Base-by-base conservation (phyloP, 768 basidiomycete genomes). In the Hericium rajendrae region DNA sequence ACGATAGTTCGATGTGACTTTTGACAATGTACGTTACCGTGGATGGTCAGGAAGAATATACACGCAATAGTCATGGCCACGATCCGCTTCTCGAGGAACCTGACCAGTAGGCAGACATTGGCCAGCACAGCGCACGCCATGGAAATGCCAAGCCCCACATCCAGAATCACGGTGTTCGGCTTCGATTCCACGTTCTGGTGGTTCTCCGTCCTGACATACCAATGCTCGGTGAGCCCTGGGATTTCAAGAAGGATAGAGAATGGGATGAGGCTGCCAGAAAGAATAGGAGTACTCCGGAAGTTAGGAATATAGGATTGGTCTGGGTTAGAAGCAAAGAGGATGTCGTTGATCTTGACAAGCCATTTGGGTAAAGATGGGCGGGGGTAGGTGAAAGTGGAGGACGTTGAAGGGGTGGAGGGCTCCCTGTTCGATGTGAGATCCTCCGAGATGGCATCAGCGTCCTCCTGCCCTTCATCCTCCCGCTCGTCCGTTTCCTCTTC, bases 201-300 rank as follows among this genome's bases (percentile, higher is more conserved):
- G 18, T 72, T 66, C 32, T 74, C 70, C 0, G 81, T 88, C 6
- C 76, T 77, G 57, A 86, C 77, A 60, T 84, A 88, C 88, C 87
- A 88, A 54, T 78, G 76, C 58, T 83, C 84, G 1, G 88, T 91
- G 11, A 91, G 70, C 15, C 86, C 85, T 0, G 91, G 91, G 28
- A 93, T 88, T 63, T 87, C 86, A 32, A 92, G 74, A n/a, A 93
- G 75, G 51, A 91, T 86, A 16, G 85, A 80, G 64, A 93, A 89
- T 0, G 88, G 86, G 39, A 88, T 81, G 59, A 83, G 67, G 41
- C 86, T 74, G 18, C 84, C 85, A 13, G 87, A 82, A 9, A 88
- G 57, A 43, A 89, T 83, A 0, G 86, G 86, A 4, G 81, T 70
- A 53, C 72, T 72, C 16, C 88, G 82, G 65, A 85, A 86, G 53